phyloP scores from a whole-genome alignment of 148 eudicot species.

The Silene latifolia region DNA sequence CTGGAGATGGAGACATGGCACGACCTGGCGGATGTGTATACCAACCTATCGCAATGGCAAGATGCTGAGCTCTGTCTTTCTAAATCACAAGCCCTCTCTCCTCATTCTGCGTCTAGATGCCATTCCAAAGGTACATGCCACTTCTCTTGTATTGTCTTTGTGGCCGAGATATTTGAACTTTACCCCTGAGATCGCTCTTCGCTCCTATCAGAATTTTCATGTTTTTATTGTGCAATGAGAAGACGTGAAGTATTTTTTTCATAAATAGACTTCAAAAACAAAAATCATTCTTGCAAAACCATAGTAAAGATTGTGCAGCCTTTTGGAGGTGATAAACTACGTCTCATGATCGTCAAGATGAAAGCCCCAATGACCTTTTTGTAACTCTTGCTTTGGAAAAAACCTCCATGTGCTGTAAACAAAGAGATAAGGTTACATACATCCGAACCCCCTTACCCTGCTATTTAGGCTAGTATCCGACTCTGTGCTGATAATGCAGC shows the following conservation, averaged over 20 bases:
- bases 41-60: conserved; percentile 69
- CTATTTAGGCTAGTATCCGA: too few relatives aligned
- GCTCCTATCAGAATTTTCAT: neutral
- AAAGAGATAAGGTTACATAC: too few relatives aligned
- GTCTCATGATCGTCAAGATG: neutral
- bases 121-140: conserved; percentile 55
- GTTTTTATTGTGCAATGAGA: neutral
- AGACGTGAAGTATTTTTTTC: neutral
- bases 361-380: too few relatives aligned
- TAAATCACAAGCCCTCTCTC: conserved; percentile 65
- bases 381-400: too few relatives aligned
- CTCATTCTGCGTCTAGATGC: conserved; percentile 72
- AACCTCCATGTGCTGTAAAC: too few relatives aligned
- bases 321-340: neutral
- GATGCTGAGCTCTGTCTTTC: conserved; percentile 82
- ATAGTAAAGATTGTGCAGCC: neutral
- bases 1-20: conserved; percentile 94
- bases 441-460: too few relatives aligned
- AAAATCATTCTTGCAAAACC: conserved; percentile 3
- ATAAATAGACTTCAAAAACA: too few relatives aligned
- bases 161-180: neutral
- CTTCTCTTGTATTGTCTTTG: neutral
- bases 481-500: neutral
- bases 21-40: conserved; percentile 76
- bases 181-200: neutral